Base-by-base conservation (phyloP, 116 monocot species). In the Iris pallida region DNA sequence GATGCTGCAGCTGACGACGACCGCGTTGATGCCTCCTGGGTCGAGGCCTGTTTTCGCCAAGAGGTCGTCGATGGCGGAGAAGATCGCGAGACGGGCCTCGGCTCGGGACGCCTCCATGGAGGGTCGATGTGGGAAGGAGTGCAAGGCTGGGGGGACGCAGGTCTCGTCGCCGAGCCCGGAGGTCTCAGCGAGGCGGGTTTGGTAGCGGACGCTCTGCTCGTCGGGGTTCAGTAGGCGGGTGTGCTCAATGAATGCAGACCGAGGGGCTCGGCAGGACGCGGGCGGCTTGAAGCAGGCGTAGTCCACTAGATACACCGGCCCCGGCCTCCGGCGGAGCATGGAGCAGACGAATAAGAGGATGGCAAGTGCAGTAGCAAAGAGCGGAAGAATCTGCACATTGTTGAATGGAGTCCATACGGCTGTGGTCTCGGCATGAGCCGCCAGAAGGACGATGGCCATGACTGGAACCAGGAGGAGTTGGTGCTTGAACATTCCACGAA, bases 101-200 rank as follows among this genome's bases (percentile, higher is more conserved):
- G 16, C 55, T 15, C 19, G 55, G 16, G 55, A 56, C 16, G 17
- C 55, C 3, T 4, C 55, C 17, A 56, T 15, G 3, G 55, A 17
- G 17, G 55, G 55, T 15, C 6, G 6, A 18, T 15, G 53, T 8
- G 53, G 53, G 13, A 56, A 18, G 55, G 4, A 16, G 16, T 17
- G 16, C 17, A 5, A 2, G 55, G 1, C 4, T 1, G 15, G 55
- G 16, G 55, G 55, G 16, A 2, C 4, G 16, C 55, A 15, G 16
- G 55, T 17, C 16, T 56, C 55, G 17, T 56, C 55, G 17, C 55
- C 55, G 55, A 56, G 16, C 17, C 55, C 55, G 17, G 55, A 56
- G 17, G 17, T 15, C 55, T 56, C 55, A 6, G 8, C 1, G 15
- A 56, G 16, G 16, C 55, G 55, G 5, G 4, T 18, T 6, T 4